Evolutionary conservation across 192 early-diverging fungal species (phyloP).

Genomic region (Spizellomyces sp.): DNA sequence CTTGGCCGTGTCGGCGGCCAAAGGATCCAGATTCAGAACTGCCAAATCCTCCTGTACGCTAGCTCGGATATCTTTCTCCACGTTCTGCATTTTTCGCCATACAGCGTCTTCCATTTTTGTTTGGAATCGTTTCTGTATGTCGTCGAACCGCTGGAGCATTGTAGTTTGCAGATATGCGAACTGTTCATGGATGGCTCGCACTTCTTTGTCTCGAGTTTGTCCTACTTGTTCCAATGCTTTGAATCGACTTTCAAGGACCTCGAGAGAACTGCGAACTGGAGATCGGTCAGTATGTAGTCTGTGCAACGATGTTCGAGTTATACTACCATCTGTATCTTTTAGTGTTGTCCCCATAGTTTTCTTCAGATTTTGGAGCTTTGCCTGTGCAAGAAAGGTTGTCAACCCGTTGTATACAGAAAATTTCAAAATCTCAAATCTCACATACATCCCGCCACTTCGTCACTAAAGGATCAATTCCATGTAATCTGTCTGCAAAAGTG

Average conservation of each 20-base stretch:
- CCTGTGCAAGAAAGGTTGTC: conserved; percentile 20
- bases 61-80: conserved; percentile 36
- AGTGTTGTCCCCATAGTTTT: conserved; percentile 45
- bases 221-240: conserved; percentile 32
- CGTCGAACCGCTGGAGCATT: conserved; percentile 35
- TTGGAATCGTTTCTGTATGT: conserved; percentile 19
- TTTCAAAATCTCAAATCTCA: not conserved
- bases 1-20: not conserved
- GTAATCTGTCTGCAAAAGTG: conserved; percentile 32
- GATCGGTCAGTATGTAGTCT: not conserved
- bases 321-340: conserved; percentile 26
- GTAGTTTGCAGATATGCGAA: conserved; percentile 25
- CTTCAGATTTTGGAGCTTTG: conserved; percentile 35
- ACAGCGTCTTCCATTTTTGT: conserved; percentile 33
- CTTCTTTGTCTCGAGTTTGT: conserved; percentile 33
- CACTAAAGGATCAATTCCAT: conserved; percentile 38
- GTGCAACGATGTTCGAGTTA: not conserved
- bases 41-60: conserved; percentile 36
- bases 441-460: conserved; percentile 28
- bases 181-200: conserved; percentile 41
- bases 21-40: conserved; percentile 19
- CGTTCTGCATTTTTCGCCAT: conserved; percentile 26
- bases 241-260: conserved; percentile 36
- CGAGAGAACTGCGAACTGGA: conserved; percentile 34
- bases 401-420: conserved; percentile 9